Conservation (phyloP, 2,329 filamentous ascomycete species). For the Pyrenochaeta sp. region DNA sequence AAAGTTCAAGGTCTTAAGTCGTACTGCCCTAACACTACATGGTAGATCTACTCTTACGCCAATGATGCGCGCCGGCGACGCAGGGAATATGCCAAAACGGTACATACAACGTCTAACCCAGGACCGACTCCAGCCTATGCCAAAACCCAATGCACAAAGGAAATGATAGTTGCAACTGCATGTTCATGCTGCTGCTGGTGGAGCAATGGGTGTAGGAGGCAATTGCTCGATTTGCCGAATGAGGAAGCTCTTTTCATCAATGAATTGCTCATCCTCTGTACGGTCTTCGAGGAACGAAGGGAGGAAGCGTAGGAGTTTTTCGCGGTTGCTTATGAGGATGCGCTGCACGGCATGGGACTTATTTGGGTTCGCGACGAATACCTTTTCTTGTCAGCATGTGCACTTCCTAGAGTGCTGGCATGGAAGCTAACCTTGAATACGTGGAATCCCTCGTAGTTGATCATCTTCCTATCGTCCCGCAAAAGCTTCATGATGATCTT, state of each 20-base stretch:
- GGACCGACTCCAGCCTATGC: slow-evolving; percentile 22
- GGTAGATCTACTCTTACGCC: neutral
- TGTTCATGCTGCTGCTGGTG: slow-evolving; percentile 27
- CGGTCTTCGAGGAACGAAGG: slow-evolving; percentile 92
- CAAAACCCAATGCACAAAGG: slow-evolving; percentile 1
- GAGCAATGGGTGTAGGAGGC: slow-evolving; percentile 42
- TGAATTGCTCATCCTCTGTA: slow-evolving; percentile 97
- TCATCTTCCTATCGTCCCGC: slow-evolving; percentile 96
- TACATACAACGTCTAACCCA: neutral
- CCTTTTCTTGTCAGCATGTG: slow-evolving; percentile 55
- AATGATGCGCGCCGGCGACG: slow-evolving; percentile 1
- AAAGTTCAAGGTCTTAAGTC: neutral
- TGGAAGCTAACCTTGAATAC: slow-evolving; percentile 79
- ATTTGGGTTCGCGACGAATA: slow-evolving; percentile 98
- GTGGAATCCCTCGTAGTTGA: slow-evolving; percentile 98
- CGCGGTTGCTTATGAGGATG: slow-evolving; percentile 94
- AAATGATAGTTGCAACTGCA: neutral
- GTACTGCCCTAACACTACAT: neutral
- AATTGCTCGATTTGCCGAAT: slow-evolving; percentile 84
- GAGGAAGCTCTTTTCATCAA: slow-evolving; percentile 95
- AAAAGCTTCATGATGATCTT: slow-evolving; percentile 99
- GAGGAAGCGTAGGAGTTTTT: slow-evolving; percentile 87
- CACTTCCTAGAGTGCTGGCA: neutral
- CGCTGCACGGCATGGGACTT: slow-evolving; percentile 96
- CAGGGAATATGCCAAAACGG: neutral